phyloP scores from a whole-genome alignment of 768 basidiomycete genomes.

The Phylloporus sp. region DNA sequence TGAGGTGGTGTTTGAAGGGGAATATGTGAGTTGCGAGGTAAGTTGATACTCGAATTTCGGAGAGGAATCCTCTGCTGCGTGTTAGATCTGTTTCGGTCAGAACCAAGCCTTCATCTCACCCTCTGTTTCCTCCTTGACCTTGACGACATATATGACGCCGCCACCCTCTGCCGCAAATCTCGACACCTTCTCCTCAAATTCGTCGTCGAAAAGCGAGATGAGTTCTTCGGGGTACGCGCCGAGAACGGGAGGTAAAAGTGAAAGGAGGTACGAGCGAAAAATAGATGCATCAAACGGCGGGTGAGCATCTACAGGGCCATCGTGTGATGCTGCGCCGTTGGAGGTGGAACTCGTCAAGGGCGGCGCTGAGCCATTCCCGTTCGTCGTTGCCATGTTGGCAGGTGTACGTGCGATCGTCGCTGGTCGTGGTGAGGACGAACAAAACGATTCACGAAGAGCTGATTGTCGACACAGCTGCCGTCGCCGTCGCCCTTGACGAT shows the following conservation, averaged over 20 bases:
- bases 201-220: constrained; percentile 63
- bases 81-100: constrained; percentile 6
- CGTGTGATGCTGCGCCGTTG: constrained; percentile 24
- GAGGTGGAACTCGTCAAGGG: constrained; percentile 28
- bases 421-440: constrained; percentile 9
- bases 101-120: constrained; percentile 42
- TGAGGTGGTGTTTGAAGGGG: constrained; percentile 75
- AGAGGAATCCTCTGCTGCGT: constrained; percentile 55
- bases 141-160: constrained; percentile 79
- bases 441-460: background rate
- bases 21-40: constrained; percentile 73
- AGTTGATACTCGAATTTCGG: constrained; percentile 65
- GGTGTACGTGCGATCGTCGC: constrained; percentile 6
- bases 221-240: constrained; percentile 67
- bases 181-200: constrained; percentile 70
- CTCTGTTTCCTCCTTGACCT: constrained; percentile 70
- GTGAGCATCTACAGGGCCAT: constrained; percentile 36
- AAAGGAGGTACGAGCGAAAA: constrained; percentile 67
- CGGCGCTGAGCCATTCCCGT: constrained; percentile 23
- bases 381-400: constrained; percentile 20
- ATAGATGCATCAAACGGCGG: constrained; percentile 60
- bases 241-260: constrained; percentile 77
- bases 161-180: constrained; percentile 75
- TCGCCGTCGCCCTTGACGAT: constrained; percentile 22
- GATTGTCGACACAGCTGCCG: constrained; percentile 8